A percentile compares a stretch with the other conserved stretches of the same genome.
These are phyloP conservation scores for Hydnomerulius pinastri DNA, from an alignment of 768 basidiomycete species.

Conservation along the genomic window DNA sequence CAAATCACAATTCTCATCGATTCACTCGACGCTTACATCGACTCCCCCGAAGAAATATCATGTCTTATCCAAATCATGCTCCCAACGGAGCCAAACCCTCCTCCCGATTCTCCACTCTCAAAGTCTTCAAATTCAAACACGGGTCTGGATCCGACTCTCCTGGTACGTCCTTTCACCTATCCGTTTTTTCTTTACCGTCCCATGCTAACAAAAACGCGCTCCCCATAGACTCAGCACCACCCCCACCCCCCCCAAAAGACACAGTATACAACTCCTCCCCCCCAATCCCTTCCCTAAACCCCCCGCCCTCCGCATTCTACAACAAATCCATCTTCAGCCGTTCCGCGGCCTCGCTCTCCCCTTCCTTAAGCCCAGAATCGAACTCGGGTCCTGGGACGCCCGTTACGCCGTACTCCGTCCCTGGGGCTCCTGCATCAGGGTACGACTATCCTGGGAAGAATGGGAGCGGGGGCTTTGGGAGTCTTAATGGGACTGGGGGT, in stretches of 20 bases:
- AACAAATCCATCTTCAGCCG: slow-evolving; percentile 40
- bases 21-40: not conserved
- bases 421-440: too few species aligned
- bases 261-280: slow-evolving; percentile 39
- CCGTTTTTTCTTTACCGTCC: not conserved
- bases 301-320: slow-evolving; percentile 15
- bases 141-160: slow-evolving; percentile 2
- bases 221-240: slow-evolving; percentile 21
- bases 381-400: slow-evolving; percentile 22
- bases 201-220: too few species aligned
- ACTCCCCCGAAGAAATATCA: not conserved
- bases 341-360: slow-evolving; percentile 50
- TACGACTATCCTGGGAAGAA: too few species aligned
- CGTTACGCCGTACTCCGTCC: slow-evolving; percentile 11
- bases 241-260: slow-evolving; percentile 68
- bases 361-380: slow-evolving; percentile 32
- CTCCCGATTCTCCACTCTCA: slow-evolving; percentile 44
- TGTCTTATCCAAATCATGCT: slow-evolving; percentile 10
- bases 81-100: slow-evolving; percentile 25
- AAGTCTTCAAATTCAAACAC: slow-evolving; percentile 42
- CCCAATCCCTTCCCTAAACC: slow-evolving; percentile 8
- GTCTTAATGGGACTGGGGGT: not conserved
- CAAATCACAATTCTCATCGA: too few species aligned
- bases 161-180: not conserved
- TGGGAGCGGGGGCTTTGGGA: not conserved